Evolutionary conservation across 352 stramenopile species (phyloP), one percentile per base, ranked within the genome.

Genomic region (Halophytophthora polymorphica): DNA sequence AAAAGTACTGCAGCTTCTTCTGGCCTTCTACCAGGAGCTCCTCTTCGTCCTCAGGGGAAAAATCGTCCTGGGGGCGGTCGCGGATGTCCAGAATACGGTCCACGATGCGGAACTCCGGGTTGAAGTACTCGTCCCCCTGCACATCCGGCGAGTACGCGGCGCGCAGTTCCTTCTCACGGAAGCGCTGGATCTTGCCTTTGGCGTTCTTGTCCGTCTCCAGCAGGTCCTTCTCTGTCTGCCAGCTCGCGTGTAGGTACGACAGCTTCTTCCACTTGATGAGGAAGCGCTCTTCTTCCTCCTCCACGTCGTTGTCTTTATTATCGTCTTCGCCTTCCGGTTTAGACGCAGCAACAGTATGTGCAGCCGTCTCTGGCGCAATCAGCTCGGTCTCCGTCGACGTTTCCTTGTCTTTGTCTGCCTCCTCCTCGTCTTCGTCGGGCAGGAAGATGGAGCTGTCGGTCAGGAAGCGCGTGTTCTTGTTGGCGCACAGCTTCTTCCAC

Each of bases 221-320:
- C 22, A 97, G 66, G 19, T 82, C 71, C 41, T 85, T 70, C 61
- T 96, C 83, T 13, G 68, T 93, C 70, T 97, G 86, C 89, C 89
- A 97, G 47, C 83, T 94, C 17, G 89, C 84, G 59, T 97, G 89
- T 17, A 96, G 66, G 58, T 95, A 93, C 23, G 87, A 96, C 12
- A 96, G 55, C 10, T 74, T 83, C 48, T 90, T 90, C 89, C 89
- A 97, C 54, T 97, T 96, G 45, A 97, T 71, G 49, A 97, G 57
- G 31, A 94, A 97, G n/a, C 84, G 74, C 47, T 93, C 74, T 34
- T 87, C 80, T 10, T 81, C 73, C 25, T 78, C 63, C 37, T 73
- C 64, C 18, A 53, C 46, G 3, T 70, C 56, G 21, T 64, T 52
- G 3, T 66, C 51, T 34, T 68, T 37, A 6, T 4, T 67, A 33